phyloP scores from a whole-genome alignment of 148 eudicot species.

The Rhododendron mucronatum region DNA sequence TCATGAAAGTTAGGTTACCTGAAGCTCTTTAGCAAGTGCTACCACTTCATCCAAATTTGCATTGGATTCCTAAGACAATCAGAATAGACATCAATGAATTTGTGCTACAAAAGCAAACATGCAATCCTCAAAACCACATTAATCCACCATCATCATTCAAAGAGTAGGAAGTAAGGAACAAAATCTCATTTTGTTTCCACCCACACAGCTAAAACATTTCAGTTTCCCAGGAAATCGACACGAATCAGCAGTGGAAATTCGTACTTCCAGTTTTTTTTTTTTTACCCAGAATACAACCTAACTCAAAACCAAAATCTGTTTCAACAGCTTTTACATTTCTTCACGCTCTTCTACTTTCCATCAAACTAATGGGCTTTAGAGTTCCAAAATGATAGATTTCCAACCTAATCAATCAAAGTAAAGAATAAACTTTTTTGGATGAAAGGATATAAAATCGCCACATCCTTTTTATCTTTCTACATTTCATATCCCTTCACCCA shows the following conservation, averaged over 20 bases:
- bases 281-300: background rate
- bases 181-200: background rate
- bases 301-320: background rate
- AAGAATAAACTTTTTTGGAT: background rate
- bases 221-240: background rate
- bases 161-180: background rate
- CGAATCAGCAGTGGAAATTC: background rate
- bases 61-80: constrained; percentile 64
- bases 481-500: background rate
- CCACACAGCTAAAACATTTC: background rate
- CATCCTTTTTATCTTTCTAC: background rate
- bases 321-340: background rate
- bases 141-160: background rate
- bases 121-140: background rate
- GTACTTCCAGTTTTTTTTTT: background rate
- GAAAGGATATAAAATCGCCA: background rate
- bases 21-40: constrained; percentile 83
- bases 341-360: background rate
- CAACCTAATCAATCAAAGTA: background rate
- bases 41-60: constrained; percentile 91
- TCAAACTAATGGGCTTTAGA: background rate
- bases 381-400: background rate
- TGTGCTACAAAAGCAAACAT: background rate
- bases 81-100: background rate
- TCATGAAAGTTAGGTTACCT: constrained; percentile 35